These are phyloP conservation scores for Nyssa sinensis DNA, from an alignment of 148 eudicot species.

Conservation along the genomic window DNA sequence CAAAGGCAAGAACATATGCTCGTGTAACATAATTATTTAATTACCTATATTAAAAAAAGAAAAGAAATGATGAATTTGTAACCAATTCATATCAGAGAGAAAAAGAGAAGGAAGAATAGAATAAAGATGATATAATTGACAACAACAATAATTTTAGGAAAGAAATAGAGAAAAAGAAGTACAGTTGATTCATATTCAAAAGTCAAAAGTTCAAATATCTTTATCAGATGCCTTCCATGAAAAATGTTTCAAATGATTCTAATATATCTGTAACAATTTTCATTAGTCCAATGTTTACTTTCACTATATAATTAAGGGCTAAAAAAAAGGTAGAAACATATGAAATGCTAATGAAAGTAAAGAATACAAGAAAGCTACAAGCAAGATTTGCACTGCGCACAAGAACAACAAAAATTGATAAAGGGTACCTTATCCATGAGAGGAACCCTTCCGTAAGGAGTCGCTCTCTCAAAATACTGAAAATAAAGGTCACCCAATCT, in stretches of 20 bases:
- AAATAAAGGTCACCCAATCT: constrained; percentile 83
- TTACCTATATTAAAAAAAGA: constrained; percentile 7
- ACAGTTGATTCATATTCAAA: constrained; percentile 15
- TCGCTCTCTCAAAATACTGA: constrained; percentile 76
- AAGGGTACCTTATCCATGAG: constrained; percentile 84
- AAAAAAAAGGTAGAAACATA: not conserved
- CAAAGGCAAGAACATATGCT: constrained; percentile 22
- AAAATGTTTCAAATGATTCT: constrained; percentile 12
- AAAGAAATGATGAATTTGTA: not conserved
- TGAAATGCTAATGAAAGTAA: not conserved
- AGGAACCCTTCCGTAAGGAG: constrained; percentile 94
- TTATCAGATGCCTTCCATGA: constrained; percentile 23
- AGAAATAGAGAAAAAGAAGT: constrained; percentile 14
- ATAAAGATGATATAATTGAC: constrained; percentile 21
- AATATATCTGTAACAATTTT: constrained; percentile 12
- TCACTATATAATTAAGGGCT: not conserved
- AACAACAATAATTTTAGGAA: constrained; percentile 14
- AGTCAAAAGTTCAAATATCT: constrained; percentile 23
- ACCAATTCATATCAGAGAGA: not conserved
- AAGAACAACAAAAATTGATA: not conserved
- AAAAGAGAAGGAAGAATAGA: constrained; percentile 13
- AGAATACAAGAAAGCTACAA: not conserved
- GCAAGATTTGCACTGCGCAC: not conserved
- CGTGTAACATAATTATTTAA: not conserved
- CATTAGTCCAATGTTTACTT: not conserved